Conservation (phyloP, 2,329 filamentous ascomycete genomes). For the Fusarium setosum region DNA sequence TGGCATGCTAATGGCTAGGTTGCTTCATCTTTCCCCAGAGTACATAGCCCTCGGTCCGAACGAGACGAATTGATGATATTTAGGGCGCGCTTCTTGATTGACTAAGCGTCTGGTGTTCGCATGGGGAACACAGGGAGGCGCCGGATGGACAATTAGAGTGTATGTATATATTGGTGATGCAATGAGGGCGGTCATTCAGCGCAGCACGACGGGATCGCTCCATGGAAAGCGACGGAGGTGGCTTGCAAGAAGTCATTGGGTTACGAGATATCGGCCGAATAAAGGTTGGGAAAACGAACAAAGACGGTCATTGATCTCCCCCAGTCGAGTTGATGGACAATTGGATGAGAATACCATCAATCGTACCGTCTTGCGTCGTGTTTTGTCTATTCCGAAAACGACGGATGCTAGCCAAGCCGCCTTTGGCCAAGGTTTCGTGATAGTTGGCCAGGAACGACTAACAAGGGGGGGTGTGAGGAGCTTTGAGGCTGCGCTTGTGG, state of each 20-base stretch:
- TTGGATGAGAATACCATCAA: not conserved
- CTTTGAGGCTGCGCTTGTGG: not conserved
- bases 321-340: not conserved
- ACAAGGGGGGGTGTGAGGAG: not conserved
- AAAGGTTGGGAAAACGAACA: not conserved
- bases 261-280: not conserved
- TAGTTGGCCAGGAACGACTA: constrained; percentile 8
- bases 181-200: not conserved
- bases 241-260: not conserved
- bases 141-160: not conserved
- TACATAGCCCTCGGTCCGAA: constrained; percentile 30
- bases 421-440: not conserved
- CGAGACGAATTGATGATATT: constrained; percentile 33
- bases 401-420: too few relatives aligned
- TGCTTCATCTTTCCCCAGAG: constrained; percentile 17
- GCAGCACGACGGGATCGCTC: not conserved
- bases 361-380: not conserved
- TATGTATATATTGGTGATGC: not conserved
- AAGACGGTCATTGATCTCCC: not conserved
- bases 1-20: constrained; percentile 31
- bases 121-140: too few relatives aligned
- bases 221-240: not conserved
- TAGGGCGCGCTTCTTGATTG: constrained; percentile 1
- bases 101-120: not conserved
- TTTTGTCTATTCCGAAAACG: not conserved